Evolutionary conservation across 495 filamentous ascomycete genomes (phyloP).

Genomic region (Friedmanniomyces endolithicus): DNA sequence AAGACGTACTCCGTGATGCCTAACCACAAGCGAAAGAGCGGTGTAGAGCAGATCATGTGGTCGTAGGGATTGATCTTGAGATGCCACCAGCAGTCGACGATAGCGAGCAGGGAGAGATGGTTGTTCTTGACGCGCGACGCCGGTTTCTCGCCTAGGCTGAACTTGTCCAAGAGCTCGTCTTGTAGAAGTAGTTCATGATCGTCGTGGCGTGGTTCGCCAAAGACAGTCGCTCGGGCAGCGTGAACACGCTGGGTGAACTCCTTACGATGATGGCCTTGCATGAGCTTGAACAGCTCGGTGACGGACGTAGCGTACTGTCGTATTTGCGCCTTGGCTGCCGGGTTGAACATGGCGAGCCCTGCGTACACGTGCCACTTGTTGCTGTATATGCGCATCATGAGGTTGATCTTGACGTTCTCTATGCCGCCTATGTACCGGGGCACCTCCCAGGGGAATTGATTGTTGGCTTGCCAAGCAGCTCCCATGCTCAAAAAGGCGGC

Average conservation of each 20-base stretch:
- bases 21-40: conserved; percentile 93
- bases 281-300: conserved; percentile 90
- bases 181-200: conserved; percentile 55
- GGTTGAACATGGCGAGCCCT: conserved; percentile 91
- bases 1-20: conserved; percentile 96
- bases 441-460: conserved; percentile 92
- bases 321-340: conserved; percentile 81
- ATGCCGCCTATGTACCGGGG: conserved; percentile 89
- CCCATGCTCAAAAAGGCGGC: conserved; percentile 96
- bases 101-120: conserved; percentile 86
- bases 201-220: conserved; percentile 38
- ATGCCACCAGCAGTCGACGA: conserved; percentile 96
- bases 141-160: conserved; percentile 58
- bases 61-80: conserved; percentile 91
- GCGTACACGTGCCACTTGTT: conserved; percentile 99
- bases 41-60: conserved; percentile 98
- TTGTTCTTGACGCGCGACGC: conserved; percentile 69
- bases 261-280: conserved; percentile 68
- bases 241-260: conserved; percentile 75
- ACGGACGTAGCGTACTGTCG: conserved; percentile 83
- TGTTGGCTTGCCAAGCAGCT: conserved; percentile 84
- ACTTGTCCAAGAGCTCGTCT: conserved; percentile 76
- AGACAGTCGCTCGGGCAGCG: conserved; percentile 67
- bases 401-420: conserved; percentile 98
- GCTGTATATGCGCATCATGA: conserved; percentile 89